phyloP scores from a whole-genome alignment of 139 green algal genomes.

The Tetratostichococcus sp. region DNA sequence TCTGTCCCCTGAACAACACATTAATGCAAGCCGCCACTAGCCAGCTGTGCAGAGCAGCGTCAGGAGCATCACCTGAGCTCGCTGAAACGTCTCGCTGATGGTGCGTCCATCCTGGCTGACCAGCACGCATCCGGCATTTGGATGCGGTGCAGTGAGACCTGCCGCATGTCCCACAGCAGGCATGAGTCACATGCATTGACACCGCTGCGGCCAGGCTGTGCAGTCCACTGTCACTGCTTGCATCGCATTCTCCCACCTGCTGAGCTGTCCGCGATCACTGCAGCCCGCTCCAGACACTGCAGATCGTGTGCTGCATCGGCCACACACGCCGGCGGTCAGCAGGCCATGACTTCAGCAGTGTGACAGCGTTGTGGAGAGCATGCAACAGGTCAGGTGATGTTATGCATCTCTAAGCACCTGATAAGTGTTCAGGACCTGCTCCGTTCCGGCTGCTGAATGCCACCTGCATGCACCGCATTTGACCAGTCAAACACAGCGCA shows the following conservation, averaged over 20 bases:
- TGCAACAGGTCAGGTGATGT: too few species aligned
- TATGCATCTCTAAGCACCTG: not conserved
- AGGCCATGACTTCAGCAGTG: too few species aligned
- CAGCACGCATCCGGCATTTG: constrained; percentile 74
- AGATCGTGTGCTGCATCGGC: constrained; percentile 18
- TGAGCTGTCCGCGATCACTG: constrained; percentile 15
- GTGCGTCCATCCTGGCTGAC: constrained; percentile 33
- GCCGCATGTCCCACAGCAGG: not conserved
- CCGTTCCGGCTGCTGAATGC: not conserved
- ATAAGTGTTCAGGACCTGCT: not conserved
- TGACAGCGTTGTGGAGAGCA: too few species aligned
- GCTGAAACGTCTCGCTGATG: constrained; percentile 49
- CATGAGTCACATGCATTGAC: not conserved
- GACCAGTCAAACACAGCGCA: too few species aligned
- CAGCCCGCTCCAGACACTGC: constrained; percentile 13
- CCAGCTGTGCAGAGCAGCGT: too few species aligned
- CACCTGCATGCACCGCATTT: not conserved
- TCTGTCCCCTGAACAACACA: too few species aligned
- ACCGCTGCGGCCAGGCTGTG: constrained; percentile 1
- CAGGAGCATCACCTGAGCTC: constrained; percentile 49
- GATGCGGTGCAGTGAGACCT: constrained; percentile 67
- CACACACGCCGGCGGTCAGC: constrained; percentile 3
- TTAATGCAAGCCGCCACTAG: too few species aligned
- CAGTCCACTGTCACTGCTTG: not conserved
- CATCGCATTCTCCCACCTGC: constrained; percentile 8